Evolutionary conservation across 768 basidiomycete genomes (phyloP), one percentile per base, ranked within the genome.

Genomic region (Mycena polygramma): DNA sequence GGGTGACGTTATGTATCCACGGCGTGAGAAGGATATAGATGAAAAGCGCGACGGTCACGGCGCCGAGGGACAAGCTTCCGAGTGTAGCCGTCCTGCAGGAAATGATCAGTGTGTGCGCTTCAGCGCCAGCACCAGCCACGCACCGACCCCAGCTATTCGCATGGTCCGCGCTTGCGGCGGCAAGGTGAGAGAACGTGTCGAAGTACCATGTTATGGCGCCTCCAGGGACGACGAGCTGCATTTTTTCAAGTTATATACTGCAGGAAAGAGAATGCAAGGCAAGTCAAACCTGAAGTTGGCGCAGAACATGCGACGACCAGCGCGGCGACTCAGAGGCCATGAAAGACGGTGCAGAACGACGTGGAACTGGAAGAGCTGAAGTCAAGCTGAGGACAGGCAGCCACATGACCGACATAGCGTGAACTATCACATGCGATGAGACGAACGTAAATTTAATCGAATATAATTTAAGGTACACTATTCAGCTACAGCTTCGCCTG

Each of bases 191-290:
- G 43, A 88, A 78, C 14, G 90, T 90, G 39, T 86, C 84, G 37
- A 94, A 82, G 75, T 88, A 87, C 77, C 89, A 90, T 4, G 92
- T 92, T 75, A 90, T 72, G 48, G 80, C 75, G 2, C 83, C 89
- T 14, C 93, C 93, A n/a, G 93, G 92, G 14, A 94, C 75, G 54
- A 93, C 88, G 64, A 94, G 90, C 77, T 94, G 57, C 17, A 5
- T 22, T 24, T 57, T n/a, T 41, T 39, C 14, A 39, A 17, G 41
- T 57, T 37, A 41, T 37, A 57, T 57, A 57, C 24, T 57, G 37
- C 36, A 57, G 22, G 14, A 7, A 24, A 39, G 41, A 35, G n/a
- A 41, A 15, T 14, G 39, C 39, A 19, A 41, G 39, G 20, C 39
- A 57, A 41, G 37, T 39, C 54, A 39, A 41, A 57, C 55, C 55